Base-by-base conservation (phyloP, 306 rosid species). In the Cucurbita pepo region DNA sequence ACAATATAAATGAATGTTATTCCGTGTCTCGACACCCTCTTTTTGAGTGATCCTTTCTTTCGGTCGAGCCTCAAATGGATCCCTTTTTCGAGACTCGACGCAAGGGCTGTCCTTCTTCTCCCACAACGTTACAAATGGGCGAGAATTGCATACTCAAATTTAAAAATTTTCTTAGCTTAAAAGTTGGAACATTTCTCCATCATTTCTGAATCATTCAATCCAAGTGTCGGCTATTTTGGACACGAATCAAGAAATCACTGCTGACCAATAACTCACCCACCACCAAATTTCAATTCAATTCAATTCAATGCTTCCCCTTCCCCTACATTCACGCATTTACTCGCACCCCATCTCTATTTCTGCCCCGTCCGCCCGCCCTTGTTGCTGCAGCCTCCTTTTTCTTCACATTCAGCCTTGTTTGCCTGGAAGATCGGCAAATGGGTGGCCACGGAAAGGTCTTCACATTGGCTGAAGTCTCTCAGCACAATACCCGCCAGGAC, bases 381-480 rank as follows among this genome's bases (percentile, higher is more conserved):
- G 41, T 3, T 61, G 3, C 63, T 22, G n/a, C 69, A 38, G 1
- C 37, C 2, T 3, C 67, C 69, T 22, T 56, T 10, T 8, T 3
- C 36, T 56, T 8, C 59, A 55, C 30, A 2, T n/a, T 48, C 53
- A 9, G 12, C 63, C 19, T 36, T 60, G 10, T 15, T 37, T 60
- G 3, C 25, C 1, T 38, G 43, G 18, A 15, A 69, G 62, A 30
- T 69, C 54, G 69, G 7, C 69, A 74, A 74, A 79, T 77, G 82
- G 84, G 81, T 63, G 72, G 77, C 51, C 80, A 79, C 16, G 77
- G 61, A 11, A 81, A 77, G 76, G 7, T 81, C 71, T 81, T 81
- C 73, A 79, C 81, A 45, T 64, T 84, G 78, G 76, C 82, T 44
- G 62, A 84, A 72, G 85, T 81, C 50, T 84, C 83, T 19, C 81